These are phyloP conservation scores for Pelargonium fulgidum DNA, from an alignment of 441 rosid genomes.

Conservation along the genomic window DNA sequence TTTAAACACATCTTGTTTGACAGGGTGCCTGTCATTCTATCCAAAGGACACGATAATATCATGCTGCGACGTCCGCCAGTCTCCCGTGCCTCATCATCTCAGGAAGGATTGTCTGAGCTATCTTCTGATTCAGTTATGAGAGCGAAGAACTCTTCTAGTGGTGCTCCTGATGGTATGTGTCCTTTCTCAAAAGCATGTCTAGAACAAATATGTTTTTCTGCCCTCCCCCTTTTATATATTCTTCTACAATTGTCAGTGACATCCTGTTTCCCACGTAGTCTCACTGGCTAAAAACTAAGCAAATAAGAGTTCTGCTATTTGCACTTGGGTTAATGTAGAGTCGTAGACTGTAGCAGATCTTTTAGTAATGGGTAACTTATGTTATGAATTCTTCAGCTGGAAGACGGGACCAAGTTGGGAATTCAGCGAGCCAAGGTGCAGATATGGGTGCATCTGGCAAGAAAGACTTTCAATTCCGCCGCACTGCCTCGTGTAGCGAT, in stretches of 20 bases:
- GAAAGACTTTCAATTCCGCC: constrained; percentile 33
- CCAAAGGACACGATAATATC: constrained; percentile 38
- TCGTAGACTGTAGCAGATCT: not conserved
- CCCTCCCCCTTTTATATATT: too few relatives aligned
- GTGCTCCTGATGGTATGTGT: constrained; percentile 30
- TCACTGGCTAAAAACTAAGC: too few relatives aligned
- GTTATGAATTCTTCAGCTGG: constrained; percentile 22
- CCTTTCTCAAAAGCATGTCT: too few relatives aligned
- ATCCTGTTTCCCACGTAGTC: too few relatives aligned
- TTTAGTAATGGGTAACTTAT: not conserved
- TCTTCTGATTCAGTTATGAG: constrained; percentile 31
- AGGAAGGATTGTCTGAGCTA: constrained; percentile 41
- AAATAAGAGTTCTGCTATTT: too few relatives aligned
- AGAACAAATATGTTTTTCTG: too few relatives aligned
- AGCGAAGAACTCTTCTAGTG: constrained; percentile 23
- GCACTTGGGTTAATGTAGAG: too few relatives aligned
- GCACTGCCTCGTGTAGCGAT: constrained; percentile 33
- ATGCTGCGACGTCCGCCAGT: constrained; percentile 36
- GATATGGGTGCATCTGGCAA: constrained; percentile 26
- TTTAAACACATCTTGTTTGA: not conserved
- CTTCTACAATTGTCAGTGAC: too few relatives aligned
- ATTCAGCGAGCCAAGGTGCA: constrained; percentile 17
- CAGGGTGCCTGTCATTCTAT: constrained; percentile 35
- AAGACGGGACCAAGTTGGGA: constrained; percentile 26
- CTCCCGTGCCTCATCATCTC: constrained; percentile 35